Evolutionary conservation across 805 yeast genomes (phyloP).

Genomic region (Lachancea quebecensis): DNA sequence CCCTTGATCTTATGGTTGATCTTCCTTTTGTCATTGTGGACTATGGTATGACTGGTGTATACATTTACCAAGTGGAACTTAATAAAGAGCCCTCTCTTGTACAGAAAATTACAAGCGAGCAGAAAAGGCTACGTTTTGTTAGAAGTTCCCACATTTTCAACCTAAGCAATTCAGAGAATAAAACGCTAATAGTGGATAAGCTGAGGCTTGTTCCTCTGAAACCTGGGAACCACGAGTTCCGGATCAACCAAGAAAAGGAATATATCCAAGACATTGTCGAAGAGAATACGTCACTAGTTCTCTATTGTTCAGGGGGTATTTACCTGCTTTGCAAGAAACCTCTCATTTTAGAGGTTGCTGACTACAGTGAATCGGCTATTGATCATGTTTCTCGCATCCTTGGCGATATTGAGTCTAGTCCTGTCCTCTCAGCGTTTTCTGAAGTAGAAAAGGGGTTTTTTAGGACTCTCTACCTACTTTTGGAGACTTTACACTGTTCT

Average conservation of each 20-base stretch:
- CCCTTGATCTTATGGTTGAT: slow-evolving; percentile 16
- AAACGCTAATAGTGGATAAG: slow-evolving; percentile 18
- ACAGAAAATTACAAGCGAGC: slow-evolving; percentile 10
- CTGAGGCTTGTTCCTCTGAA: slow-evolving; percentile 20
- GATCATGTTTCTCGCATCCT: slow-evolving; percentile 7
- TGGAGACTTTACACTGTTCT: slow-evolving; percentile 21
- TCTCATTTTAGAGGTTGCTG: slow-evolving; percentile 17
- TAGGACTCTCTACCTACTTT: slow-evolving; percentile 16
- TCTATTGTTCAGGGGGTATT: slow-evolving; percentile 17
- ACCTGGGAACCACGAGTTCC: slow-evolving; percentile 14
- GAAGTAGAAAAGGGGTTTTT: slow-evolving; percentile 18
- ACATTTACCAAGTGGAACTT: slow-evolving; percentile 10
- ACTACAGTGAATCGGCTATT: slow-evolving; percentile 19
- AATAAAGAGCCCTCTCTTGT: slow-evolving; percentile 16
- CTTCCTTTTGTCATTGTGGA: slow-evolving; percentile 23
- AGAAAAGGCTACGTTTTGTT: slow-evolving; percentile 8
- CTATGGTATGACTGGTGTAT: slow-evolving; percentile 10
- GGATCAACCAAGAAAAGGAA: slow-evolving; percentile 21
- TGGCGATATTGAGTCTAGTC: neutral
- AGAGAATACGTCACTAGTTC: slow-evolving; percentile 13
- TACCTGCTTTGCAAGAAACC: slow-evolving; percentile 16
- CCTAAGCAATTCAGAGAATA: slow-evolving; percentile 5
- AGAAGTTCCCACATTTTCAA: slow-evolving; percentile 12
- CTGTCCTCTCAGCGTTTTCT: slow-evolving; percentile 6
- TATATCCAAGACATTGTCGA: slow-evolving; percentile 16